Base-by-base conservation (phyloP, 768 basidiomycete genomes). In the Pleurotus salmoneostramineus region DNA sequence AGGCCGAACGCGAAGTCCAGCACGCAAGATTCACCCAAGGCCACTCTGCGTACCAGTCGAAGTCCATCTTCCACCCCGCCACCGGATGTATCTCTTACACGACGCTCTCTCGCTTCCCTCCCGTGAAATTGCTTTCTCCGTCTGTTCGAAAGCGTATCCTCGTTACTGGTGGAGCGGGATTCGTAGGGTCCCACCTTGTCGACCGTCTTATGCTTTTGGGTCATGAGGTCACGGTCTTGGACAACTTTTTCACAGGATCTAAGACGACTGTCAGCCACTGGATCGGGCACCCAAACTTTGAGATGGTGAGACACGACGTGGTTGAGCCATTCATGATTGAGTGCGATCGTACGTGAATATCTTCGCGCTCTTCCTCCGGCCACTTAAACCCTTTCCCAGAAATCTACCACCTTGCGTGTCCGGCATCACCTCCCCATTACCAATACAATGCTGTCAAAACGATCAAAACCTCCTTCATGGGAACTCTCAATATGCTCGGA, bases 401-500 rank as follows among this genome's bases (percentile, higher is more conserved):
- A 76, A 98, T 99, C 62, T 99, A 98, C 72, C 96, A 99, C 71
- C 84, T 99, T 46, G 97, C 97, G 2, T 99, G 96, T 71, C 96
- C 96, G 15, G 96, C 95, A 17, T 98, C 95, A 1, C 95, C 95
- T 48, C 94, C 93, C 57, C 95, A 97, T 70, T 98, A 99, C 72
- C 97, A 99, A 70, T 95, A 90, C 73, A 96, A 99, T 74, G 88
- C 95, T 7, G 89, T 99, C 61, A 98, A 99, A 75, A 99, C 97
- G 27, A 84, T 98, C 74, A 98, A 98, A 73, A 98, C 97, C 0
- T 96, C 94, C 8, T 99, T 99, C 77, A 86, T 96, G 83, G 97
- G 97, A 46, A 98, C 97, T 4, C 77, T 98, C 61, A 98, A 99
- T 77, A 97, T 98, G 95, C 90, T 99, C 42, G 97, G 93, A 50